These are phyloP conservation scores for Westerdykella sp. DNA, from an alignment of 2,329 filamentous ascomycete genomes.

Conservation along the genomic window DNA sequence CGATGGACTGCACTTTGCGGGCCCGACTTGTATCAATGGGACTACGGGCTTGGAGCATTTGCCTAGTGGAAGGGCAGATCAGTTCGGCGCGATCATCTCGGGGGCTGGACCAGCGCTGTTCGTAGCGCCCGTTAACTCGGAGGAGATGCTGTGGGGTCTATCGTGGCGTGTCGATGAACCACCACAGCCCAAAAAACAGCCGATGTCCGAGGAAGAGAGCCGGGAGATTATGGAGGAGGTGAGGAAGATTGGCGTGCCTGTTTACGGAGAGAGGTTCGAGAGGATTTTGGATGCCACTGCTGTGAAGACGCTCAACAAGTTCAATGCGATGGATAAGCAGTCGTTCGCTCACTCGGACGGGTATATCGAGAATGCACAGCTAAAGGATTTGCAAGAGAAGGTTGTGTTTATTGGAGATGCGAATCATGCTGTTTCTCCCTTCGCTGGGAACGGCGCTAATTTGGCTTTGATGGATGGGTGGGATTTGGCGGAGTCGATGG, in stretches of 20 bases:
- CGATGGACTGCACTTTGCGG: conserved; percentile 38
- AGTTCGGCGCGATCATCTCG: conserved; percentile 13
- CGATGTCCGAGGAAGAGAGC: conserved; percentile 13
- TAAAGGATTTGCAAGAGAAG: neutral
- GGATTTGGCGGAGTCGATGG: conserved; percentile 37
- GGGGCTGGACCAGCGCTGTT: conserved; percentile 40
- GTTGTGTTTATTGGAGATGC: conserved; percentile 47
- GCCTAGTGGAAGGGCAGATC: conserved; percentile 2
- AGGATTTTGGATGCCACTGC: conserved; percentile 26
- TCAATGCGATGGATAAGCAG: conserved; percentile 43
- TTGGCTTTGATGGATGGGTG: conserved; percentile 30
- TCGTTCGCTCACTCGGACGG: conserved; percentile 36
- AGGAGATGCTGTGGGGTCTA: conserved; percentile 41
- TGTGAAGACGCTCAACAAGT: conserved; percentile 25
- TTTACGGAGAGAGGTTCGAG: conserved; percentile 38
- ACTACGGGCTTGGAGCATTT: conserved; percentile 31
- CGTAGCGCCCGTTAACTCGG: conserved; percentile 41
- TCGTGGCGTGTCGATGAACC: conserved; percentile 23
- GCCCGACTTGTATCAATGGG: conserved; percentile 38
- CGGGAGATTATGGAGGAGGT: conserved; percentile 29
- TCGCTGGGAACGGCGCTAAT: conserved; percentile 47
- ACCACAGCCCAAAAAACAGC: neutral
- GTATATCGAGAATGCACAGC: conserved; percentile 2
- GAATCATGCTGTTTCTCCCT: conserved; percentile 48
- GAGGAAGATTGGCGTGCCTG: conserved; percentile 25